These are phyloP conservation scores for Kluyveromyces nonfermentans DNA, from an alignment of 805 yeast genomes.

Conservation along the genomic window DNA sequence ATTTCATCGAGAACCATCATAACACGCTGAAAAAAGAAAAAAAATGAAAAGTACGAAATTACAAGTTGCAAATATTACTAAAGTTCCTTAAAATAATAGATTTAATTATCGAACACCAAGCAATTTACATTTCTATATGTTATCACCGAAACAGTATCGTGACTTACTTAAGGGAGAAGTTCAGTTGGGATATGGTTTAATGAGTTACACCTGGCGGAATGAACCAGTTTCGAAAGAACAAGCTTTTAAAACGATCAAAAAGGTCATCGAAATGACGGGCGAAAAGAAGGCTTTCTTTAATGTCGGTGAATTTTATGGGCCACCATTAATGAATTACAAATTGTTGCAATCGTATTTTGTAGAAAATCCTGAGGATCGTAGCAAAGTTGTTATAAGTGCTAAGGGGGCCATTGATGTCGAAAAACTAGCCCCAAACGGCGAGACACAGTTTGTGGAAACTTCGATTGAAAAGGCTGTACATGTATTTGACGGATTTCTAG, in stretches of 20 bases:
- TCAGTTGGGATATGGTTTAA: constrained; percentile 59
- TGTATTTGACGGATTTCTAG: constrained; percentile 41
- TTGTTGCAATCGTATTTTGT: constrained; percentile 48
- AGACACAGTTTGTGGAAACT: constrained; percentile 35
- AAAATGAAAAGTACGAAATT: too few species aligned
- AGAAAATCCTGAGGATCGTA: constrained; percentile 45
- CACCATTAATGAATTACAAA: constrained; percentile 42
- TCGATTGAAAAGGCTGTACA: constrained; percentile 39
- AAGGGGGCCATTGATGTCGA: constrained; percentile 51
- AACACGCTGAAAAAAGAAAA: too few species aligned
- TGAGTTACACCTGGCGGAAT: constrained; percentile 71
- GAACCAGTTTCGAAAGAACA: constrained; percentile 44
- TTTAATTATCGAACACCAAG: too few species aligned
- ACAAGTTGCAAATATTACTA: too few species aligned
- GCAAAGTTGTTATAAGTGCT: constrained; percentile 50
- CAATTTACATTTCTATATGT: too few species aligned
- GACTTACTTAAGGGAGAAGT: constrained; percentile 3
- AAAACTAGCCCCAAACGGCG: constrained; percentile 39
- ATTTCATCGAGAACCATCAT: too few species aligned
- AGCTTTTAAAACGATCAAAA: constrained; percentile 45
- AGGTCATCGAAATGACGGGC: constrained; percentile 34
- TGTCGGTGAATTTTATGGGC: constrained; percentile 75
- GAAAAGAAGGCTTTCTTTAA: constrained; percentile 48
- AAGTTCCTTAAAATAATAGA: too few species aligned
- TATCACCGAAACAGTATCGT: not conserved